Evolutionary conservation across 257 asterid species (phyloP).

Genomic region (Capsicum chinense): DNA sequence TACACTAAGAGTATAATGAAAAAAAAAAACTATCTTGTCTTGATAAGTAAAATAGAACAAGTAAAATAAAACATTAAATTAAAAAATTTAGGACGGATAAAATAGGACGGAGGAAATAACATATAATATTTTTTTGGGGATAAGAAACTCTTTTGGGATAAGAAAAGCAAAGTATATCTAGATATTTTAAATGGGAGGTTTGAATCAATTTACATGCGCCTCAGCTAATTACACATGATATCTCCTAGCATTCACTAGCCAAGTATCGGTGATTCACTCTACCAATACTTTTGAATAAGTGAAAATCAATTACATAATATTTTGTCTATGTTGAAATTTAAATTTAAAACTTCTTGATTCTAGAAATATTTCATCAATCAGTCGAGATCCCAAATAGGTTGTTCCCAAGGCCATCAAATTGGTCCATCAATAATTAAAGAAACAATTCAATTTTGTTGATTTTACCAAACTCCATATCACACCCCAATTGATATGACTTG

Average conservation of each 20-base stretch:
- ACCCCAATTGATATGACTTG: background rate
- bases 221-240: background rate
- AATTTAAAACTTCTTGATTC: background rate
- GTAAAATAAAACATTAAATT: no score
- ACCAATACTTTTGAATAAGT: background rate
- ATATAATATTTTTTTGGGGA: background rate
- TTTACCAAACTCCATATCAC: background rate
- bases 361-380: no score
- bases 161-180: no score
- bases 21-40: no score
- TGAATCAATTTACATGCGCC: no score
- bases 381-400: background rate
- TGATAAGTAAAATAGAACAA: no score
- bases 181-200: no score
- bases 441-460: background rate
- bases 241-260: background rate
- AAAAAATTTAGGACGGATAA: no score
- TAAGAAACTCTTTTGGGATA: no score
- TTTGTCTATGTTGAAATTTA: background rate
- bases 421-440: background rate
- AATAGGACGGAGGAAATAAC: background rate
- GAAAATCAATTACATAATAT: background rate
- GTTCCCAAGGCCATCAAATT: background rate
- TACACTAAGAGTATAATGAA: no score
- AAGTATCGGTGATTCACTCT: background rate